These are phyloP conservation scores for Sarocladium kiliense DNA, from an alignment of 2,329 filamentous ascomycete species.

Conservation along the genomic window DNA sequence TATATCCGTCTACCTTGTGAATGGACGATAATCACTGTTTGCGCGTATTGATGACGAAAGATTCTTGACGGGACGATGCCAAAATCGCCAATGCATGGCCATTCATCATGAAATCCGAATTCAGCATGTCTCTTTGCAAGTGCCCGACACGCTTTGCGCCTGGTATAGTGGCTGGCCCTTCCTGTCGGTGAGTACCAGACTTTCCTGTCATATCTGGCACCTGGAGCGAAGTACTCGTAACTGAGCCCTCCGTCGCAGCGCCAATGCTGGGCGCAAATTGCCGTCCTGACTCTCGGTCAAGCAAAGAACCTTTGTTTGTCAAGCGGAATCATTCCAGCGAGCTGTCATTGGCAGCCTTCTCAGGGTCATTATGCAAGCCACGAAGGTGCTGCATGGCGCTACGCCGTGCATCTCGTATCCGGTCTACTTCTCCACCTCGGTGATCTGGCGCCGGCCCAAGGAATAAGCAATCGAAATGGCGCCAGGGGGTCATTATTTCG, in stretches of 20 bases:
- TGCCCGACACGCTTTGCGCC: neutral
- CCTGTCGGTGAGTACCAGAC: neutral
- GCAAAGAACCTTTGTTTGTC: neutral
- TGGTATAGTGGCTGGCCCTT: neutral
- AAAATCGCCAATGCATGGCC: too few relatives aligned
- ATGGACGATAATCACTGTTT: neutral
- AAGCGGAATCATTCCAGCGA: neutral
- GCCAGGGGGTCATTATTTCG: neutral
- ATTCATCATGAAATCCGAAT: too few relatives aligned
- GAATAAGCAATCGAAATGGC: slow-evolving; percentile 5
- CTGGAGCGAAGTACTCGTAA: neutral
- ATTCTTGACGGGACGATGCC: too few relatives aligned
- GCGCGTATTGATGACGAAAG: neutral
- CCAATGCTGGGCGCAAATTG: neutral
- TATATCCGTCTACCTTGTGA: neutral
- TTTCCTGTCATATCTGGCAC: neutral
- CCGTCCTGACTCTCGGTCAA: neutral
- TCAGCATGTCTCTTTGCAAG: neutral
- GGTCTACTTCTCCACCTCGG: neutral
- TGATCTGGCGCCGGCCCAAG: neutral
- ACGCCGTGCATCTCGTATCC: slow-evolving; percentile 7
- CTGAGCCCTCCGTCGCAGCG: neutral
- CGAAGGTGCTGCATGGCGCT: slow-evolving; percentile 1
- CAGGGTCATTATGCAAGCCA: slow-evolving; percentile 2
- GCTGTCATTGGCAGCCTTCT: neutral